phyloP scores from a whole-genome alignment of 108 stramenopile genomes.

The Cyclotella kingstonii region DNA sequence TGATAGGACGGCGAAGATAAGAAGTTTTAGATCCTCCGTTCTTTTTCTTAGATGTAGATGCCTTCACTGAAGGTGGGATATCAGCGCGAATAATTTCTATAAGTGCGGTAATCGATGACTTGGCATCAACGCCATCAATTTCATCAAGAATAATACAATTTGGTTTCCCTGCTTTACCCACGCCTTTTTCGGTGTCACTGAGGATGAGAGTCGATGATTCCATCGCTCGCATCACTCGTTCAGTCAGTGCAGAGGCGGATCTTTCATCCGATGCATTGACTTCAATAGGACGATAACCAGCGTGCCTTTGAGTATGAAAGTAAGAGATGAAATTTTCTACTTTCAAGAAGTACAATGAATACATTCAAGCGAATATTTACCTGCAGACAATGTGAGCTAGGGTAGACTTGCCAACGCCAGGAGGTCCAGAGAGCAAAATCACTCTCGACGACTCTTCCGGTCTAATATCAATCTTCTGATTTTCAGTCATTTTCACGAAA shows the following conservation, averaged over 20 bases:
- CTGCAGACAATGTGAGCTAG: constrained; percentile 91
- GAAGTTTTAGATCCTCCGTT: constrained; percentile 8
- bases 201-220: constrained; percentile 72
- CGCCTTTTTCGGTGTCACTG: constrained; percentile 24
- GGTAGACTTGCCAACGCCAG: constrained; percentile 97
- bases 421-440: constrained; percentile 89
- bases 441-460: constrained; percentile 69
- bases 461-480: constrained; percentile 54
- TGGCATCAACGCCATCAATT: constrained; percentile 95
- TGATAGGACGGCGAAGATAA: constrained; percentile 87
- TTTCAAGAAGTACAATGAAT: background rate
- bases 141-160: constrained; percentile 96
- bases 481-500: no score
- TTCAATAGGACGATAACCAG: constrained; percentile 92
- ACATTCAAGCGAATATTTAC: background rate
- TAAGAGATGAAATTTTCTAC: no score
- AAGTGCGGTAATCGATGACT: constrained; percentile 72
- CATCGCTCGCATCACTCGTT: constrained; percentile 81
- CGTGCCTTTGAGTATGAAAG: constrained; percentile 50
- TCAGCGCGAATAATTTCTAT: constrained; percentile 87
- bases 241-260: constrained; percentile 75
- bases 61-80: constrained; percentile 45
- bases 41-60: constrained; percentile 28
- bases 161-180: constrained; percentile 42
- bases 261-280: constrained; percentile 98